Conservation (phyloP, 495 filamentous ascomycete genomes). For the Hypoxylon intermedium region DNA sequence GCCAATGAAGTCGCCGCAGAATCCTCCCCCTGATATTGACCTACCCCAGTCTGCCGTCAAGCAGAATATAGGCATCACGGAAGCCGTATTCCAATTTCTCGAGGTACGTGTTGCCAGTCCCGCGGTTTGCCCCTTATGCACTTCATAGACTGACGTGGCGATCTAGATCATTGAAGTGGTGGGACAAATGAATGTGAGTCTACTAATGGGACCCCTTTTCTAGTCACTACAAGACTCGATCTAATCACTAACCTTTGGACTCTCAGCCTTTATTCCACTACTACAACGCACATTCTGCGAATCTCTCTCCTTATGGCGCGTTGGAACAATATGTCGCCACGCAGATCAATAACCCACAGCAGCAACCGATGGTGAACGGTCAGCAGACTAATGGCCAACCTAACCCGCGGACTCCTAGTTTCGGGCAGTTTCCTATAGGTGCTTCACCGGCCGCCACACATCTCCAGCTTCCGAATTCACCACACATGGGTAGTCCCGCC, state of each 20-base stretch:
- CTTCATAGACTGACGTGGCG: slow-evolving; percentile 5
- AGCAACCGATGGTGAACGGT: slow-evolving; percentile 47
- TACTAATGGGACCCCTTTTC: neutral
- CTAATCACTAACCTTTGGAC: slow-evolving; percentile 10
- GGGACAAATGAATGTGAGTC: slow-evolving; percentile 68
- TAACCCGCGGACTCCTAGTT: slow-evolving; percentile 55
- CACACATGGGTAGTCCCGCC: slow-evolving; percentile 65
- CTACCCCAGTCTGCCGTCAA: slow-evolving; percentile 71
- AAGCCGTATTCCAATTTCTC: slow-evolving; percentile 69
- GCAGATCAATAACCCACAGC: slow-evolving; percentile 43
- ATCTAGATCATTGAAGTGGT: slow-evolving; percentile 74
- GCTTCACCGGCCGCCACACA: slow-evolving; percentile 63
- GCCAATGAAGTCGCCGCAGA: slow-evolving; percentile 54
- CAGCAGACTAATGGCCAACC: slow-evolving; percentile 44
- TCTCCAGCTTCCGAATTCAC: slow-evolving; percentile 65
- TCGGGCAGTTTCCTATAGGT: slow-evolving; percentile 59
- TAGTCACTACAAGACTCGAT: neutral
- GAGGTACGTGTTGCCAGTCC: slow-evolving; percentile 58
- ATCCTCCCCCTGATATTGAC: slow-evolving; percentile 62
- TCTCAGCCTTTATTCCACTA: slow-evolving; percentile 63
- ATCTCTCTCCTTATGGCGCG: slow-evolving; percentile 63
- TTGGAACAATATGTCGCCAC: slow-evolving; percentile 65
- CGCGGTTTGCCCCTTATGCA: neutral
- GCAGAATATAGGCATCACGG: slow-evolving; percentile 63
- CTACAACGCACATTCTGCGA: slow-evolving; percentile 62